Base-by-base conservation (phyloP, 73 alveolate genomes). In the Symbiodinium pilosum region DNA sequence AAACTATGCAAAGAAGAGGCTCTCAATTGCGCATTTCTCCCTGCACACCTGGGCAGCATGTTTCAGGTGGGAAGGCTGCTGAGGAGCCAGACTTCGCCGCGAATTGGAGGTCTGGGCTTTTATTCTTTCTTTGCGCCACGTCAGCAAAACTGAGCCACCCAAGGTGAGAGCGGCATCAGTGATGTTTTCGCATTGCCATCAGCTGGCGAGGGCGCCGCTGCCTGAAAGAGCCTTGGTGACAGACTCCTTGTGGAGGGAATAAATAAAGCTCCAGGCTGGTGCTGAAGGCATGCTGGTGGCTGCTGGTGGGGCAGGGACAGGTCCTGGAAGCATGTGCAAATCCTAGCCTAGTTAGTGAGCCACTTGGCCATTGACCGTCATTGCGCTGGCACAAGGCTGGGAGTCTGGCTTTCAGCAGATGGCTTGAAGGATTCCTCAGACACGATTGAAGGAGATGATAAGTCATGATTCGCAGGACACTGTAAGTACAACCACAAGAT, bases 261-360 rank as follows among this genome's bases (percentile, higher is more conserved):
- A n/a, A n/a, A n/a, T n/a, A n/a, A n/a, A n/a, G 81, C 18, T 4
- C 18, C 81, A 64, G 81, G 81, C 81, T 8, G 41, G 81, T 28
- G 73, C 73, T 24, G 81, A 64, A 24, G 81, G 81, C 81, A 64
- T 64, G 81, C 81, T 64, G 81, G 81, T 64, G 81, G 81, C 81
- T 0, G 81, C 81, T 4, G 81, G 81, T n/a, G 0, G 81, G 12
- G 24, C 30, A 4, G 81, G 81, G 38, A 64, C 38, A 28, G 81
- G 81, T 9, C 81, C 81, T 26, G 81, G 81, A 28, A 64, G 81
- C 34, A 24, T 30, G 81, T 64, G 30, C 38, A 64, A 28, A 34
- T n/a, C 81, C 24, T 32, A n/a, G 9, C 81, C 30, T 64, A 30
- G 73, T 18, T 54, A 54, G 3, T 12, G 0, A 0, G 73, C 26